phyloP scores from a whole-genome alignment of 1,139 yeast genomes.

The Kluyveromyces marxianus region DNA sequence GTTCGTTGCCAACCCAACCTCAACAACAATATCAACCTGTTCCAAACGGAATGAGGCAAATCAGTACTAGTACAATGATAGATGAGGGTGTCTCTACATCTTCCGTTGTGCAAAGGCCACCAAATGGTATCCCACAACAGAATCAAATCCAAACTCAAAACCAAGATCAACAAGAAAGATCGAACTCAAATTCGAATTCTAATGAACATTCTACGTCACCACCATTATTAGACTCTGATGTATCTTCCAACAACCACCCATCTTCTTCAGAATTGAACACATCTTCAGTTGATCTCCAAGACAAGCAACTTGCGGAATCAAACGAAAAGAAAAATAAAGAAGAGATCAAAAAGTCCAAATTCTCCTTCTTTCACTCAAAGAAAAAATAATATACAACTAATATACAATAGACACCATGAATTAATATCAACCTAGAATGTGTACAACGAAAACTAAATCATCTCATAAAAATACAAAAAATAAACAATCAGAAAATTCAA shows the following conservation, averaged over 20 bases:
- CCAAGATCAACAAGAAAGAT: slow-evolving; percentile 18
- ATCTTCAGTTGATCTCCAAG: slow-evolving; percentile 3
- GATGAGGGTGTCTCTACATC: slow-evolving; percentile 6
- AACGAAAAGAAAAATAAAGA: neutral
- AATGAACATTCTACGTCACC: slow-evolving; percentile 8
- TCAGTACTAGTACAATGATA: slow-evolving; percentile 18
- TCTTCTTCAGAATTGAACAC: slow-evolving; percentile 5
- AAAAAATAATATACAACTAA: slow-evolving; percentile 10
- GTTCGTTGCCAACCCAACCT: slow-evolving; percentile 8
- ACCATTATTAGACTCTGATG: neutral
- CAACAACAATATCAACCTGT: slow-evolving; percentile 7
- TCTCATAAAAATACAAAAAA: neutral
- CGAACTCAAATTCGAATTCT: slow-evolving; percentile 19
- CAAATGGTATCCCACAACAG: slow-evolving; percentile 2
- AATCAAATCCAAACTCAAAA: neutral
- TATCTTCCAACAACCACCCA: neutral
- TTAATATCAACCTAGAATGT: neutral
- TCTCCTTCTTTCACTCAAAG: slow-evolving; percentile 25
- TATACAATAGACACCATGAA: slow-evolving; percentile 5
- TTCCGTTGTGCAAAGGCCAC: slow-evolving; percentile 6
- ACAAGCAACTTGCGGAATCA: neutral
- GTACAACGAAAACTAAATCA: neutral
- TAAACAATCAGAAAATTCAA: too few relatives aligned
- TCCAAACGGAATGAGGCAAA: slow-evolving; percentile 15
- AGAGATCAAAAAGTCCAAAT: slow-evolving; percentile 14